A percentile compares a stretch with the other conserved stretches of the same genome.
phyloP scores from a whole-genome alignment of 2,329 filamentous ascomycete species.

The Aureobasidium vineae region DNA sequence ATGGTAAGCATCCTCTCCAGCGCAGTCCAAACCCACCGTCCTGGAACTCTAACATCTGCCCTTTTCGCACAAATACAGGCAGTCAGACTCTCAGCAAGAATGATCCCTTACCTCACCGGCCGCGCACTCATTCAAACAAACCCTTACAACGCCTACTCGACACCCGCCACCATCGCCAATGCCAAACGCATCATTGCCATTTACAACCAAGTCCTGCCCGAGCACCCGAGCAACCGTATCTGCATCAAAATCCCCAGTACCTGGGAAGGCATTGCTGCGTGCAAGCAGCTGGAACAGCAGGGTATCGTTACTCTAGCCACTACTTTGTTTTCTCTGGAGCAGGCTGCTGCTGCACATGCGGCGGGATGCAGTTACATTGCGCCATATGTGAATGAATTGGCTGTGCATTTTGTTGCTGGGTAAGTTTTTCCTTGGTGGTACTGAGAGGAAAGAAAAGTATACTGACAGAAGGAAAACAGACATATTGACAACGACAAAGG shows the following conservation, averaged over 20 bases:
- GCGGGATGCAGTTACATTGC: constrained; percentile 62
- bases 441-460: too few relatives aligned
- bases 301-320: constrained; percentile 62
- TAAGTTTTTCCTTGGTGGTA: constrained; percentile 1
- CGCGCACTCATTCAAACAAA: constrained; percentile 28
- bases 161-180: constrained; percentile 23
- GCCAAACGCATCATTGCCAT: constrained; percentile 27
- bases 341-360: constrained; percentile 58
- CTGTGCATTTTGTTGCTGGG: constrained; percentile 50
- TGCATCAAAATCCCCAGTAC: constrained; percentile 65
- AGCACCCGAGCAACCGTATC: constrained; percentile 41
- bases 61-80: not conserved
- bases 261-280: constrained; percentile 63
- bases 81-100: constrained; percentile 22
- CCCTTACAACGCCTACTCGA: constrained; percentile 28
- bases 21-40: too few relatives aligned
- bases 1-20: constrained; percentile 12
- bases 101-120: constrained; percentile 26
- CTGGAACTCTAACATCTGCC: too few relatives aligned
- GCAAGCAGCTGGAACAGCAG: constrained; percentile 52
- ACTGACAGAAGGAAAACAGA: constrained; percentile 34
- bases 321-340: constrained; percentile 61
- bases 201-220: constrained; percentile 6
- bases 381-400: constrained; percentile 64
- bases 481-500: constrained; percentile 52